Conservation (phyloP, 2,329 filamentous ascomycete genomes). For the Trichoderma gracile region DNA sequence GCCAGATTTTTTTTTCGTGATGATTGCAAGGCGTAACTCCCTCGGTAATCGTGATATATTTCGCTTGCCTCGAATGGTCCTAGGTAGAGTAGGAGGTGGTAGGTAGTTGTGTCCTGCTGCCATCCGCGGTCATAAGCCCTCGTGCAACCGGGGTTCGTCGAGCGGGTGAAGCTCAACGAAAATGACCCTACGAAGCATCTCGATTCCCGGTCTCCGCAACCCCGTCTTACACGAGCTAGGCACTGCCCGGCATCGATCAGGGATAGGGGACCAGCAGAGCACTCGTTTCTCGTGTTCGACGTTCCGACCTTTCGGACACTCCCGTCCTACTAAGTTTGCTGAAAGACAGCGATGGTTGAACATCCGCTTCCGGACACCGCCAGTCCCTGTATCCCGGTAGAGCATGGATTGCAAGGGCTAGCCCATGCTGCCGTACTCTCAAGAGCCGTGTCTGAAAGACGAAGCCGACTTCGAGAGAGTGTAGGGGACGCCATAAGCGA, state of each 20-base stretch:
- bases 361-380: neutral
- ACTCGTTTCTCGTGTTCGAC: neutral
- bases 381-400: neutral
- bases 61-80: neutral
- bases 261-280: neutral
- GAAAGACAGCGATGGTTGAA: neutral
- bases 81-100: neutral
- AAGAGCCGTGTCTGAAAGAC: neutral
- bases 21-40: neutral
- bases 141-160: neutral
- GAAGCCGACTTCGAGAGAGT: neutral
- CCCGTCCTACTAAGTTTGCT: neutral
- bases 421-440: neutral
- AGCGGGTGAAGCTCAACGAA: neutral
- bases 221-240: constrained; percentile 5
- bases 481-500: neutral
- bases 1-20: no score
- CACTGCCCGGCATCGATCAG: neutral
- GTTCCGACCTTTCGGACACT: neutral
- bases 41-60: neutral
- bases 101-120: neutral
- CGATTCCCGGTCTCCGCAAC: constrained; percentile 4
- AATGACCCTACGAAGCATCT: neutral
- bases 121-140: neutral
- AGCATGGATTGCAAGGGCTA: neutral